Base-by-base conservation (phyloP, 2,329 filamentous ascomycete species). In the Xylaria sp. region DNA sequence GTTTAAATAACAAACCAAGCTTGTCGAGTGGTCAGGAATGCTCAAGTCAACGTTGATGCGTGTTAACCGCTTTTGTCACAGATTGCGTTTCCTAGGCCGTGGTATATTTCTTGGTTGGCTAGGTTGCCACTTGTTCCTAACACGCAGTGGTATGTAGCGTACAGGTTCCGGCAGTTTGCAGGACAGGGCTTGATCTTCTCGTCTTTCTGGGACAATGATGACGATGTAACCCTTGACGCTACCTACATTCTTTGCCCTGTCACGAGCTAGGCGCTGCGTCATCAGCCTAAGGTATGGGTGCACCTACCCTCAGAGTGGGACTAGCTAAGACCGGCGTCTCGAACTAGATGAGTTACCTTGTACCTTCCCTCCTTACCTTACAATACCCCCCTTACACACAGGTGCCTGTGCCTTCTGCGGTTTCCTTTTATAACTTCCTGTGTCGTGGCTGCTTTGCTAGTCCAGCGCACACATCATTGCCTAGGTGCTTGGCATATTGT, bases 41-140 rank as follows among this genome's bases (percentile, higher is more conserved):
- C 42, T 29, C 40, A 55, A 62, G 44, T 44, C 25, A 54, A 48
- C 48, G 48, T 16, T 48, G 63, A 18, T 53, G 67, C 32, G 59
- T 62, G 44, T 62, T 63, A 48, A 51, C 63, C 64, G 37, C 63
- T 68, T 66, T 67, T 29, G 67, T 66, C 67, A 60, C 55, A 44
- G 62, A 65, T 63, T 61, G 55, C 47, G 55, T 40, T 55, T 68
- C 47, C 59, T 29, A 57, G 61, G 55, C 63, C 60, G 59, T 65
- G 68, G 44, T 58, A 25, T 61, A 42, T 64, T 47, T 62, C 61
- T 61, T 71, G 65, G 65, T 65, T 64, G 60, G 68, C 65, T 63
- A 62, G 59, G 51, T 50, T 64, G 64, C 60, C 51, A 60, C 65
- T 68, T 57, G 59, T 68, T 37, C 64, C 42, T 58, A 25, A 5